Evolutionary conservation across 2,329 filamentous ascomycete genomes (phyloP).

Genomic region (Xylariaceae sp.): DNA sequence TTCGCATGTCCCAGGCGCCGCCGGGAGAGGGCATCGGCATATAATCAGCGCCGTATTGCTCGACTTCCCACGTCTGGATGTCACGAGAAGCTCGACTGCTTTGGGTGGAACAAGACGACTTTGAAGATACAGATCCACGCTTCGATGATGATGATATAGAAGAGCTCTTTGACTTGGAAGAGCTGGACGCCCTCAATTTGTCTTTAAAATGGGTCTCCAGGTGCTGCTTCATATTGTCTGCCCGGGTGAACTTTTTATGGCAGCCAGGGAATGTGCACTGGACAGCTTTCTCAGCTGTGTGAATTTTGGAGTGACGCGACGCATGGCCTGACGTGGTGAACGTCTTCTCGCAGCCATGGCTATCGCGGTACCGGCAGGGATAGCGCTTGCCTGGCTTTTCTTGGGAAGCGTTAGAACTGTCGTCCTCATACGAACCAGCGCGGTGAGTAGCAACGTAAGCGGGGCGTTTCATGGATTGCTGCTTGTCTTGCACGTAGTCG

Average conservation of each 20-base stretch:
- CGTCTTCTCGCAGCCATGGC: constrained; percentile 75
- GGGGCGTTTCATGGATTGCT: constrained; percentile 49
- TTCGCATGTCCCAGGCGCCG: constrained; percentile 56
- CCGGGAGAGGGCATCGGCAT: constrained; percentile 47
- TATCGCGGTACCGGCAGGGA: constrained; percentile 75
- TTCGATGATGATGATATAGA: constrained; percentile 20
- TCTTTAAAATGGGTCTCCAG: constrained; percentile 77
- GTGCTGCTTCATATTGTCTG: constrained; percentile 90
- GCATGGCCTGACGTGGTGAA: constrained; percentile 87
- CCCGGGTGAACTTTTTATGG: constrained; percentile 80
- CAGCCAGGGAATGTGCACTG: constrained; percentile 72
- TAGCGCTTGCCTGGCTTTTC: constrained; percentile 69
- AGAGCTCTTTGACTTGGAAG: constrained; percentile 44
- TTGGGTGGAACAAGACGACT: constrained; percentile 42
- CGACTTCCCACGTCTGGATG: constrained; percentile 50
- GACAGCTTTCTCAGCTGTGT: constrained; percentile 81
- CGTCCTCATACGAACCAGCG: constrained; percentile 60
- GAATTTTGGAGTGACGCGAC: constrained; percentile 84
- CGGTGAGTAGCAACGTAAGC: constrained; percentile 53
- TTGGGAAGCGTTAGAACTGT: constrained; percentile 51
- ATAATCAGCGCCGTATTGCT: constrained; percentile 46
- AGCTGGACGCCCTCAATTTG: constrained; percentile 54
- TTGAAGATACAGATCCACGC: constrained; percentile 33
- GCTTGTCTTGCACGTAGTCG: constrained; percentile 43
- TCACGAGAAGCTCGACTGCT: constrained; percentile 42